These are phyloP conservation scores for Calcarisporium arbuscula DNA, from an alignment of 2,329 filamentous ascomycete species.

Conservation along the genomic window DNA sequence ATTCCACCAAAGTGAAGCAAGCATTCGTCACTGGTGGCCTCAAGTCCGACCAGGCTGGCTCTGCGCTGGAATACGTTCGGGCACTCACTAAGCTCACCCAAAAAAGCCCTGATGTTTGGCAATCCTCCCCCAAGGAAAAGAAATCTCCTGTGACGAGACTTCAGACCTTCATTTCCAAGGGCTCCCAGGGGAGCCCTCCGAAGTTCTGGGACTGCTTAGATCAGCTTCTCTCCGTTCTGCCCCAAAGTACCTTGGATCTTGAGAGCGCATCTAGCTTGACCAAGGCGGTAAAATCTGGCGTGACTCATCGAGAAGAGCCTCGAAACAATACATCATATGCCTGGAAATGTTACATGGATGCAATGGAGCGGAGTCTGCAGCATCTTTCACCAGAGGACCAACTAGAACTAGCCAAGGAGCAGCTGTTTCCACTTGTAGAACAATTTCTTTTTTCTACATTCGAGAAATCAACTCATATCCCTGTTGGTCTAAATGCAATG, in stretches of 20 bases:
- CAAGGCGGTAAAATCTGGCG: conserved; percentile 61
- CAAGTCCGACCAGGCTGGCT: conserved; percentile 65
- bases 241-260: conserved; percentile 32
- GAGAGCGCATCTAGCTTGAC: conserved; percentile 57
- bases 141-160: conserved; percentile 52
- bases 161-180: conserved; percentile 68
- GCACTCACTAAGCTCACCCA: conserved; percentile 61
- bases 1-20: conserved; percentile 46
- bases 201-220: conserved; percentile 69
- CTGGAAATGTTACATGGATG: conserved; percentile 69
- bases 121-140: conserved; percentile 40
- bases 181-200: conserved; percentile 69
- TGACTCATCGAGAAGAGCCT: conserved; percentile 69
- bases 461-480: conserved; percentile 28
- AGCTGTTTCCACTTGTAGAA: conserved; percentile 48
- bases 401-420: conserved; percentile 38
- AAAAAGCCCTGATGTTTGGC: conserved; percentile 67
- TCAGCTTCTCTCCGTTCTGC: conserved; percentile 55
- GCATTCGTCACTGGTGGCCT: conserved; percentile 68
- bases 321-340: conserved; percentile 60
- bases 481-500: conserved; percentile 26
- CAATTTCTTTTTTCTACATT: conserved; percentile 44
- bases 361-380: conserved; percentile 47
- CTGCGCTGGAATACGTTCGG: conserved; percentile 64
- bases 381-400: conserved; percentile 40